Percentiles rank a stretch among this genome's conserved stretches.
These are phyloP conservation scores for Lachnellula cervina DNA, from an alignment of 2,329 filamentous ascomycete species.

Conservation along the genomic window DNA sequence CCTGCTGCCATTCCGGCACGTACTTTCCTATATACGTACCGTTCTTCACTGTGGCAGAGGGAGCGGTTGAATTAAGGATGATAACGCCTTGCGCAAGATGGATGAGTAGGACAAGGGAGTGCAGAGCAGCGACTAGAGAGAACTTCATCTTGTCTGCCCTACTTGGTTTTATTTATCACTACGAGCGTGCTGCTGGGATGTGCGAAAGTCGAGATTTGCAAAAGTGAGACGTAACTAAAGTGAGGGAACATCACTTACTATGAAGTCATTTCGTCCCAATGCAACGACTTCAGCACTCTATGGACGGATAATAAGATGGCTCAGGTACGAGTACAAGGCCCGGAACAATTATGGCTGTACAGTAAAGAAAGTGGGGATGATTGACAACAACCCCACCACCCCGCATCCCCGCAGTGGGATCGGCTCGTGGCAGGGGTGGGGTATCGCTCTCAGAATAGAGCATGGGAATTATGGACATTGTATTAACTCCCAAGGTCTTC, in stretches of 20 bases:
- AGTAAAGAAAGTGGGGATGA: neutral
- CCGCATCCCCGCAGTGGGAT: too few relatives aligned
- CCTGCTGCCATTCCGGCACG: constrained; percentile 27
- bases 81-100: neutral
- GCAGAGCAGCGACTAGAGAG: neutral
- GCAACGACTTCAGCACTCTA: neutral
- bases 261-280: neutral
- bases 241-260: neutral
- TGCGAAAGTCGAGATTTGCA: neutral
- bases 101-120: neutral
- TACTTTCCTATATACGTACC: constrained; percentile 24
- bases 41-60: constrained; percentile 19
- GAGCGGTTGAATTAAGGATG: constrained; percentile 7
- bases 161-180: too few relatives aligned
- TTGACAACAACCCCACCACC: neutral
- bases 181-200: too few relatives aligned
- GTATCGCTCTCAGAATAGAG: too few relatives aligned
- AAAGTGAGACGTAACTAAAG: neutral
- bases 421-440: too few relatives aligned
- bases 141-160: neutral
- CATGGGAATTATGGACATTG: too few relatives aligned
- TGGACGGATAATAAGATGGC: neutral
- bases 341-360: neutral
- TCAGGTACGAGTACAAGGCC: neutral
- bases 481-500: too few relatives aligned